phyloP scores from a whole-genome alignment of 306 rosid species.

The Cicer chorassanicum region DNA sequence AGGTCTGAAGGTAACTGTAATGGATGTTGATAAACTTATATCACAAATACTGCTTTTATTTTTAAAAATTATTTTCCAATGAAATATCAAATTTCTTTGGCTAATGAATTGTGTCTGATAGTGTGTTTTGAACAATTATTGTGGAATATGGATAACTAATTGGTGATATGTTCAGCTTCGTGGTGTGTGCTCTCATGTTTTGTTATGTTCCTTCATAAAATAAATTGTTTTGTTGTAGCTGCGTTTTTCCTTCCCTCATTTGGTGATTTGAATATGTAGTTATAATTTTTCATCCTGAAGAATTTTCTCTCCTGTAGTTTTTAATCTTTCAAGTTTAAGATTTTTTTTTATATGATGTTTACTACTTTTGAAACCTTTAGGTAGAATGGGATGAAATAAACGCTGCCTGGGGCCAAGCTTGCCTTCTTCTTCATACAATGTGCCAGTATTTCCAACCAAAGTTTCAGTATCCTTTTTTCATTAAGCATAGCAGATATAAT shows the following conservation, averaged over 20 bases:
- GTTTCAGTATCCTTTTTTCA: slow-evolving; percentile 70
- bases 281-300: slow-evolving; percentile 19
- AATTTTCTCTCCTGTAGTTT: slow-evolving; percentile 15
- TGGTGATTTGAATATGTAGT: slow-evolving; percentile 14
- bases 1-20: neutral
- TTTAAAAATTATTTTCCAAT: slow-evolving; percentile 22
- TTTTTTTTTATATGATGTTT: slow-evolving; percentile 44
- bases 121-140: slow-evolving; percentile 89
- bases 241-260: slow-evolving; percentile 32
- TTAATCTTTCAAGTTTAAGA: slow-evolving; percentile 22
- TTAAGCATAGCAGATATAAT: neutral
- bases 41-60: slow-evolving; percentile 1
- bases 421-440: slow-evolving; percentile 98
- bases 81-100: slow-evolving; percentile 46
- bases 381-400: slow-evolving; percentile 99
- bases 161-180: neutral
- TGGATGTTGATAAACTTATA: neutral
- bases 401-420: slow-evolving; percentile 99
- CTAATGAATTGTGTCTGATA: slow-evolving; percentile 46
- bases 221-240: slow-evolving; percentile 5
- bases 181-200: slow-evolving; percentile 13
- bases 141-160: slow-evolving; percentile 23
- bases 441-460: slow-evolving; percentile 92
- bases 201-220: slow-evolving; percentile 23
- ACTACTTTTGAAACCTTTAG: slow-evolving; percentile 51